A percentile compares a stretch with the other conserved stretches of the same genome.
Conservation (phyloP, 2,329 filamentous ascomycete genomes). For the Sporothrix variecibatus region DNA sequence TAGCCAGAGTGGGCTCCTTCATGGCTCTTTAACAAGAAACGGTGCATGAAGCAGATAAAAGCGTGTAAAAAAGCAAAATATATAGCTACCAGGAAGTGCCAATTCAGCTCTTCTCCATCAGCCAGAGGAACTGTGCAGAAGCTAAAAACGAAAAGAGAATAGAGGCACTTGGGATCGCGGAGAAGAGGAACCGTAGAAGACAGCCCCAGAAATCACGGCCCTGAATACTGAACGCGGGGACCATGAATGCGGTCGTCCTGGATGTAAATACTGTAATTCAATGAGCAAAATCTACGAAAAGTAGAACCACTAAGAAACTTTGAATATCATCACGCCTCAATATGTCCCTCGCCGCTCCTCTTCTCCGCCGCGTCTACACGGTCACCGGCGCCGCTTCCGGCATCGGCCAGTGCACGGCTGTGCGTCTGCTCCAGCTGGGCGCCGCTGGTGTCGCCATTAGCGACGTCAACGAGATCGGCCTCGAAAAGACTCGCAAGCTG, state of each 20-base stretch:
- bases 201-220: not conserved
- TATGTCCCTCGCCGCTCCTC: not conserved
- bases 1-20: constrained; percentile 3
- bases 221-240: not conserved
- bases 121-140: not conserved
- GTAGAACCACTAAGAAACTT: not conserved
- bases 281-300: not conserved
- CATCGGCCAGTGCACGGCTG: constrained; percentile 27
- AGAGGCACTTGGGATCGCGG: not conserved
- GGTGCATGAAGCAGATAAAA: not conserved
- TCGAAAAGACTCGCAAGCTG: not conserved
- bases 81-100: not conserved
- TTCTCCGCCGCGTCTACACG: constrained; percentile 8
- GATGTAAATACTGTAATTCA: not conserved
- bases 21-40: not conserved
- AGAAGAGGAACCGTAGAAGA: constrained; percentile 3
- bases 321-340: too few relatives aligned
- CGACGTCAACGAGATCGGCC: constrained; percentile 15
- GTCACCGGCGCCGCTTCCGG: constrained; percentile 32
- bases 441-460: constrained; percentile 15
- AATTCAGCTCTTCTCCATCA: not conserved
- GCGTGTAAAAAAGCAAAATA: not conserved
- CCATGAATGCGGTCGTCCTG: not conserved
- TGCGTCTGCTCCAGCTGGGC: constrained; percentile 11
- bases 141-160: not conserved